Evolutionary conservation across 1,139 yeast species (phyloP).

Genomic region (Geotrichum klebahnii): DNA sequence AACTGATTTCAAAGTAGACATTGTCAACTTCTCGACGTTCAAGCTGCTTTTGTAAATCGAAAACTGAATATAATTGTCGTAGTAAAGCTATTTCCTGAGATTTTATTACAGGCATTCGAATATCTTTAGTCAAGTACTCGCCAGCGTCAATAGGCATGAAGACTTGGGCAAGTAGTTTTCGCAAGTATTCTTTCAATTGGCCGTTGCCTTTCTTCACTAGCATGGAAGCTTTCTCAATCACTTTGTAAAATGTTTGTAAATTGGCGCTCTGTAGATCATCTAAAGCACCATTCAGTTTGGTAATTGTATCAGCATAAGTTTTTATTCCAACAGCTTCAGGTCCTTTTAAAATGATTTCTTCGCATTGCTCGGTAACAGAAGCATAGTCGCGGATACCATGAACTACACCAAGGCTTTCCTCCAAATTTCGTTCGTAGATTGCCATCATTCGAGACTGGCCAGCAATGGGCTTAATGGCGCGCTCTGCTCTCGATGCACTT

Average conservation of each 20-base stretch:
- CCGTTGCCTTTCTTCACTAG: conserved; percentile 29
- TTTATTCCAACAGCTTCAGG: conserved; percentile 29
- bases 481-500: conserved; percentile 59
- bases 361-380: conserved; percentile 38
- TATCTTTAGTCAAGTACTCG: conserved; percentile 23
- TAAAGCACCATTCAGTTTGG: conserved; percentile 28
- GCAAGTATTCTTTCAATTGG: conserved; percentile 29
- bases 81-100: conserved; percentile 23
- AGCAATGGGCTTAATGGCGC: conserved; percentile 66
- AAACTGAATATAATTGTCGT: conserved; percentile 26
- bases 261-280: conserved; percentile 30
- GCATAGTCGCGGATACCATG: conserved; percentile 66
- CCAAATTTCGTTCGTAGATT: conserved; percentile 51
- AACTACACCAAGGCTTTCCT: conserved; percentile 56
- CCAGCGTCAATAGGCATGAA: conserved; percentile 31
- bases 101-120: conserved; percentile 27
- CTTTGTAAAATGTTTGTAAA: conserved; percentile 33
- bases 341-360: conserved; percentile 26
- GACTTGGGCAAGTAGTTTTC: conserved; percentile 25
- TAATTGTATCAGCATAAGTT: conserved; percentile 28
- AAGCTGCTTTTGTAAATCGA: conserved; percentile 39
- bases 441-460: conserved; percentile 57
- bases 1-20: conserved; percentile 47
- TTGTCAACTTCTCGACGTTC: conserved; percentile 43
- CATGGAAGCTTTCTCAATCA: conserved; percentile 32